These are phyloP conservation scores for Termitomyces sp. DNA, from an alignment of 768 basidiomycete species.

Conservation along the genomic window DNA sequence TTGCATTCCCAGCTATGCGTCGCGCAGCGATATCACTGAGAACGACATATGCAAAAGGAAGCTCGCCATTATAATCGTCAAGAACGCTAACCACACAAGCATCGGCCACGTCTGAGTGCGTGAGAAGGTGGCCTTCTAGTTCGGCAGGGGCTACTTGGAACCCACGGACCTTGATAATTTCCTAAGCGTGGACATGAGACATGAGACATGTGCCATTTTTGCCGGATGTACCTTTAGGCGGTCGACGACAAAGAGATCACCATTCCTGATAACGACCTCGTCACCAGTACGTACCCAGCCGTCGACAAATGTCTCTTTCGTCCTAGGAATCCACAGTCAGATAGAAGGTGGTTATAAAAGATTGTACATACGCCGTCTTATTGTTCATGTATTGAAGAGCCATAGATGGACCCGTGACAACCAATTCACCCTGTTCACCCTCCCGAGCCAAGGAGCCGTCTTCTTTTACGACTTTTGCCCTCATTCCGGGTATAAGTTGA, in stretches of 20 bases:
- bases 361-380: conserved; percentile 49
- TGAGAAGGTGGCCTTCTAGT: conserved; percentile 60
- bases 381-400: conserved; percentile 58
- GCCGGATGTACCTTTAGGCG: conserved; percentile 58
- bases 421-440: conserved; percentile 60
- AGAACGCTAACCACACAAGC: conserved; percentile 63
- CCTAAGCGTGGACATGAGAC: conserved; percentile 33
- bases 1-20: conserved; percentile 29
- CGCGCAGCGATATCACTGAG: conserved; percentile 39
- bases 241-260: conserved; percentile 69
- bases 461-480: conserved; percentile 51
- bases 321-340: conserved; percentile 31
- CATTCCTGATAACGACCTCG: conserved; percentile 63
- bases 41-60: conserved; percentile 71
- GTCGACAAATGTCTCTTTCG: conserved; percentile 60
- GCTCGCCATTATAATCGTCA: conserved; percentile 75
- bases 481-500: conserved; percentile 53
- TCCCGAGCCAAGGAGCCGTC: conserved; percentile 56
- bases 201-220: neutral
- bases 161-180: conserved; percentile 67
- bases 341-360: neutral
- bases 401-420: conserved; percentile 59
- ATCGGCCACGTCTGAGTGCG: conserved; percentile 59
- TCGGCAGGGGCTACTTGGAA: conserved; percentile 66
- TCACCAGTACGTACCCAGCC: conserved; percentile 72